phyloP scores from a whole-genome alignment of 2,329 filamentous ascomycete genomes.

The Pseudopyricularia javanii region DNA sequence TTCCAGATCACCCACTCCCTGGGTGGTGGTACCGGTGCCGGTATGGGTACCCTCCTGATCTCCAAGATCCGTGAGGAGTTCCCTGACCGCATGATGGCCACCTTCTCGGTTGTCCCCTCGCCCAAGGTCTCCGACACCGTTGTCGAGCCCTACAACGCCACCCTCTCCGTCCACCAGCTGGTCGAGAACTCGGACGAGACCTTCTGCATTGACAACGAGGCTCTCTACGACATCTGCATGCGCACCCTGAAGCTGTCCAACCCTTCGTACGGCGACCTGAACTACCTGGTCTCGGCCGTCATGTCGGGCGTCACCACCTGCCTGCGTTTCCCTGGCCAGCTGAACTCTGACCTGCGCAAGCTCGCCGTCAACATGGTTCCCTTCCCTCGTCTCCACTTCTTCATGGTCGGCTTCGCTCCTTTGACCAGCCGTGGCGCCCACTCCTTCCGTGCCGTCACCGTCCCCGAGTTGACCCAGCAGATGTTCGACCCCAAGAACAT shows the following conservation, averaged over 20 bases:
- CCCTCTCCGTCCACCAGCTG: slow-evolving; percentile 62
- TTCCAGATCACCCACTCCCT: slow-evolving; percentile 69
- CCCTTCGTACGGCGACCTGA: slow-evolving; percentile 59
- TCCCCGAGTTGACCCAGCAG: slow-evolving; percentile 43
- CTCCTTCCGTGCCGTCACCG: slow-evolving; percentile 84
- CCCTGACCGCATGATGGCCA: slow-evolving; percentile 67
- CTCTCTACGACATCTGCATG: slow-evolving; percentile 64
- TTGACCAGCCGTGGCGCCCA: slow-evolving; percentile 69
- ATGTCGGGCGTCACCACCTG: slow-evolving; percentile 65
- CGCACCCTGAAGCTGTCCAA: slow-evolving; percentile 59
- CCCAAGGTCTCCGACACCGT: slow-evolving; percentile 59
- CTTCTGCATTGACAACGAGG: slow-evolving; percentile 67
- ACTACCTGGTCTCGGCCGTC: slow-evolving; percentile 50
- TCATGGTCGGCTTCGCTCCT: slow-evolving; percentile 60
- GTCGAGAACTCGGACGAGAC: slow-evolving; percentile 70
- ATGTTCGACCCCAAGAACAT: slow-evolving; percentile 70
- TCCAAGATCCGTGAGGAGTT: slow-evolving; percentile 64
- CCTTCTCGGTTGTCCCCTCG: slow-evolving; percentile 61
- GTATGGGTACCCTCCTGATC: slow-evolving; percentile 59
- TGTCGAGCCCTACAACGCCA: slow-evolving; percentile 64
- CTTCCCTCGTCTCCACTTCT: slow-evolving; percentile 64
- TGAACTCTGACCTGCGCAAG: slow-evolving; percentile 66
- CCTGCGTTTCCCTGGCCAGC: slow-evolving; percentile 58
- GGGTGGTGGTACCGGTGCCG: slow-evolving; percentile 60
- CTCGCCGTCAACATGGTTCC: slow-evolving; percentile 69